A percentile compares a stretch with the other conserved stretches of the same genome.
Evolutionary conservation across 306 rosid genomes (phyloP).

Genomic region (barrel medic (Medicago truncatula)): MtrunA17r5.0-ANR NC_053049.1:42588001-42588500

Average conservation of each 20-base stretch:
- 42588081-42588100: neutral
- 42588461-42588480: conserved; percentile 59
- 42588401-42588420: conserved; percentile 38
- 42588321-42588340: conserved; percentile 87
- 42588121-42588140: neutral
- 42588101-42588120: neutral
- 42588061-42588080: conserved; percentile 25
- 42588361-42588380: conserved; percentile 70
- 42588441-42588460: conserved; percentile 27
- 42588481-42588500: conserved; percentile 82
- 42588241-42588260: neutral
- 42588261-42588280: conserved; percentile 5
- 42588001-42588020: conserved; percentile 67
- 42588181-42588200: conserved; percentile 1
- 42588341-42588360: conserved; percentile 66
- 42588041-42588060: conserved; percentile 38
- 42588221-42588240: no score
- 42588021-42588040: conserved; percentile 93
- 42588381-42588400: conserved; percentile 64
- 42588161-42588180: neutral
- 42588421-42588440: conserved; percentile 15
- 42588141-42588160: neutral
- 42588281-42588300: conserved; percentile 21
- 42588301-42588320: conserved; percentile 66
- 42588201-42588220: conserved; percentile 8